A percentile compares a stretch with the other conserved stretches of the same genome.
phyloP scores from a whole-genome alignment of 495 filamentous ascomycete genomes.

The Poronia punctata region DNA sequence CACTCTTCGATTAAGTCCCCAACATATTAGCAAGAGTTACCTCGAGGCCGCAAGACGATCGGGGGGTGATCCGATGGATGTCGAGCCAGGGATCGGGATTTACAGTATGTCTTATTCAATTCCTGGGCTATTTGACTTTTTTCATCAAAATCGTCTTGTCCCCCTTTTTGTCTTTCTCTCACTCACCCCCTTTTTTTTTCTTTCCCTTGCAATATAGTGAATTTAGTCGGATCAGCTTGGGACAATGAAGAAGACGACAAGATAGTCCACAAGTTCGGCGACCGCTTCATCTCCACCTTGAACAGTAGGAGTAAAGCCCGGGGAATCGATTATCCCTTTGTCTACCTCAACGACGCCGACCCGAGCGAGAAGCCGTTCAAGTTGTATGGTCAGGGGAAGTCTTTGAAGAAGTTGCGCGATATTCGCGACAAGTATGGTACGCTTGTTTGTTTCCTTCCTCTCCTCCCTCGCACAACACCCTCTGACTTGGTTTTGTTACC shows the following conservation, averaged over 20 bases:
- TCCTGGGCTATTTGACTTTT: too few relatives aligned
- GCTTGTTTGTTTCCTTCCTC: not conserved
- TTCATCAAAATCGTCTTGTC: too few relatives aligned
- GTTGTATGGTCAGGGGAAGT: not conserved
- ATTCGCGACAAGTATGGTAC: conserved; percentile 1
- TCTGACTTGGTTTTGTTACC: not conserved
- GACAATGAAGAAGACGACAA: not conserved
- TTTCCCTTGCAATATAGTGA: too few relatives aligned
- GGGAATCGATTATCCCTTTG: not conserved
- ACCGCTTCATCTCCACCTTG: not conserved
- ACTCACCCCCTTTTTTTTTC: not conserved
- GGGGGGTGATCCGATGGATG: not conserved
- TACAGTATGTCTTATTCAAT: too few relatives aligned
- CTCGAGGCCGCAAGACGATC: not conserved
- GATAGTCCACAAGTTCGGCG: not conserved
- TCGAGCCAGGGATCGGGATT: not conserved
- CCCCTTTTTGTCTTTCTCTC: too few relatives aligned
- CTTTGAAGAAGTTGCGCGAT: not conserved
- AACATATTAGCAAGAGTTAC: not conserved
- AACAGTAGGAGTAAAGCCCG: not conserved
- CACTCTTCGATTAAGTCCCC: not conserved
- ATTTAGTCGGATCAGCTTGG: not conserved
- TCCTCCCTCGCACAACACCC: not conserved
- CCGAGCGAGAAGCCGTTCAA: not conserved
- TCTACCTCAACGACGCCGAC: not conserved